A percentile compares a stretch with the other conserved stretches of the same genome.
Evolutionary conservation across 1,284 basidiomycete species (phyloP).

Genomic region (Ceratobasidium sp.): DNA sequence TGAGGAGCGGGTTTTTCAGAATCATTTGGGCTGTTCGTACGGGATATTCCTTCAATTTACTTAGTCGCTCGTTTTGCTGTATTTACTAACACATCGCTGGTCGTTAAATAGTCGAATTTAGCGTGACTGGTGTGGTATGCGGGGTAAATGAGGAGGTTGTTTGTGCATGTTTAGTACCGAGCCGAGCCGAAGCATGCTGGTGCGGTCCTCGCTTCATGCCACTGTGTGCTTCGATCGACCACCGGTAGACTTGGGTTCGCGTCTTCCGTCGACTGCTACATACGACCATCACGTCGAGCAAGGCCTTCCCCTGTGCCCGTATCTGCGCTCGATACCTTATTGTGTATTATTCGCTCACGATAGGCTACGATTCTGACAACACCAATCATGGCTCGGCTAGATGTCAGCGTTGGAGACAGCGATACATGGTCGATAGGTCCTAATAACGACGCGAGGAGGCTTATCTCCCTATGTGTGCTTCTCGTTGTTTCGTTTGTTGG

Average conservation of each 20-base stretch:
- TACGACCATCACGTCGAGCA: neutral
- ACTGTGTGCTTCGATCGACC: constrained; percentile 29
- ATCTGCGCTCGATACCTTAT: neutral
- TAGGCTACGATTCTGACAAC: neutral
- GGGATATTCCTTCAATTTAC: neutral
- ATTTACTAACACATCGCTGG: constrained; percentile 25
- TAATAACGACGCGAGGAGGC: neutral
- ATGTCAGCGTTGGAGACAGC: constrained; percentile 9
- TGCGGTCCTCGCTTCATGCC: constrained; percentile 27
- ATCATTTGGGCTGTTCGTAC: neutral
- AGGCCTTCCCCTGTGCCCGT: neutral
- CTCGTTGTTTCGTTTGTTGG: constrained; percentile 59
- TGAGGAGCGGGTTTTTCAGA: neutral
- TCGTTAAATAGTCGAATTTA: constrained; percentile 16
- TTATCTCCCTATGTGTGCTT: constrained; percentile 47
- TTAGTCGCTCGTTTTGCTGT: constrained; percentile 12
- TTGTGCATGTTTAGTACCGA: constrained; percentile 16
- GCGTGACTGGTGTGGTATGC: constrained; percentile 23
- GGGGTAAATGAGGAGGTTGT: neutral
- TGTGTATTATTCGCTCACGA: constrained; percentile 23
- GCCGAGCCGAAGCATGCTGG: neutral
- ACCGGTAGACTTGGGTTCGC: neutral
- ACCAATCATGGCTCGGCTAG: constrained; percentile 22
- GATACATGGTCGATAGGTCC: constrained; percentile 13
- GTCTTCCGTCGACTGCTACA: neutral